Evolutionary conservation across 169 alveolate genomes (phyloP).

Genomic region (Plasmodium malariae): DNA sequence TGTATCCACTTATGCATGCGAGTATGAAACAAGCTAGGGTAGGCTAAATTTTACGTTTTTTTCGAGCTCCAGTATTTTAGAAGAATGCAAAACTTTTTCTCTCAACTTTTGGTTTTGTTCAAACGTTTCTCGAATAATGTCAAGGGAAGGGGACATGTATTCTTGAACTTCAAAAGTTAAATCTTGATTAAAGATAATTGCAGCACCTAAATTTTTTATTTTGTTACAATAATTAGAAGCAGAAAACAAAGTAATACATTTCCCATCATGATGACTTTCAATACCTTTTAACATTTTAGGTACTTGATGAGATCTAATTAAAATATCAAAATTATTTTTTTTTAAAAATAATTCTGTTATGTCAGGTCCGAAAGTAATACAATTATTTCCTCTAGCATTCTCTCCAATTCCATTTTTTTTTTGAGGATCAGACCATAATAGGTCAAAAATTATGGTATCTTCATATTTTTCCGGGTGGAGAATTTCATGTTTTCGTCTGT

Average conservation of each 20-base stretch:
- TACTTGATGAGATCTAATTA: conserved; percentile 93
- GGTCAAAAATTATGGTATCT: conserved; percentile 91
- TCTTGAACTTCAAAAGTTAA: conserved; percentile 90
- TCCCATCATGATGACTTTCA: conserved; percentile 91
- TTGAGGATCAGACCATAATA: conserved; percentile 95
- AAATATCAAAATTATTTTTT: conserved; percentile 89
- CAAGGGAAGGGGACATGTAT: conserved; percentile 90
- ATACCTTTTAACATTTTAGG: conserved; percentile 92
- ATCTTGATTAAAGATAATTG: conserved; percentile 86
- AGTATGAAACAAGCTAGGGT: no score
- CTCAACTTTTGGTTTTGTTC: conserved; percentile 80
- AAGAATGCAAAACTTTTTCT: conserved; percentile 73
- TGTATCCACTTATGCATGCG: not conserved
- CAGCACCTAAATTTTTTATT: conserved; percentile 92
- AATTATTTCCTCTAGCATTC: conserved; percentile 92
- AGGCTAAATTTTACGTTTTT: conserved; percentile 58
- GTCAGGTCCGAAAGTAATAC: conserved; percentile 94
- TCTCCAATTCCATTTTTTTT: conserved; percentile 87
- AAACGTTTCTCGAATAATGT: conserved; percentile 82
- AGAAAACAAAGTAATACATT: conserved; percentile 91
- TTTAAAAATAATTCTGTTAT: conserved; percentile 90
- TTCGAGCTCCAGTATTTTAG: conserved; percentile 50
- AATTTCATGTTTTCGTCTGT: conserved; percentile 91
- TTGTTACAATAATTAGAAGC: conserved; percentile 94
- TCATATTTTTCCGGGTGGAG: conserved; percentile 88